Conservation (phyloP, 78 protist species). For the Salpingoeca rosetta region DNA sequence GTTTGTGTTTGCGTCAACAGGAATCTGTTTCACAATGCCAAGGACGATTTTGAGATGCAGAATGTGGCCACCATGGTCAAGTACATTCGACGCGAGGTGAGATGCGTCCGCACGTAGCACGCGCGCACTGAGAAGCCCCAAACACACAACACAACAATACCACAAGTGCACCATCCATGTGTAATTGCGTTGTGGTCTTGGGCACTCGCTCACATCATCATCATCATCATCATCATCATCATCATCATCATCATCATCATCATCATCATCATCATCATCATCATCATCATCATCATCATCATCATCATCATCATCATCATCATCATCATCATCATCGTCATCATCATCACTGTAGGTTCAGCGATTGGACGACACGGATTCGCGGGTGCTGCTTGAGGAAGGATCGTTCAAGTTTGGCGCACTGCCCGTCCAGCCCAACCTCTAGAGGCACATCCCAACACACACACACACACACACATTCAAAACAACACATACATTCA, state of each 20-base stretch:
- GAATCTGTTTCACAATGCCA: neutral
- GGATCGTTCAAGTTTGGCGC: neutral
- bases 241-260: too few species aligned
- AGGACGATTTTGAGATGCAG: neutral
- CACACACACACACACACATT: neutral
- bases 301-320: neutral
- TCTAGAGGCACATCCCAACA: neutral
- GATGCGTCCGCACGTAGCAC: too few species aligned
- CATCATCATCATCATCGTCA: neutral
- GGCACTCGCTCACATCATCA: too few species aligned
- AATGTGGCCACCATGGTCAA: neutral
- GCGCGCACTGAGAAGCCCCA: too few species aligned
- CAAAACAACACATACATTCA: neutral
- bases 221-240: too few species aligned
- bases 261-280: too few species aligned
- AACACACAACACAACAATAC: too few species aligned
- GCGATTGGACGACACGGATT: neutral
- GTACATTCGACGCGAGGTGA: neutral
- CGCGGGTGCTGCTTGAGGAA: neutral
- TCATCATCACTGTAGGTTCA: neutral
- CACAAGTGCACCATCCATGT: too few species aligned
- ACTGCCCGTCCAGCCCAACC: too few species aligned
- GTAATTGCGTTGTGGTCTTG: too few species aligned
- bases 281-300: neutral
- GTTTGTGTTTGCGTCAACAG: too few species aligned